Base-by-base conservation (phyloP, 2,329 filamentous ascomycete species). In the Penicillium palitans region DNA sequence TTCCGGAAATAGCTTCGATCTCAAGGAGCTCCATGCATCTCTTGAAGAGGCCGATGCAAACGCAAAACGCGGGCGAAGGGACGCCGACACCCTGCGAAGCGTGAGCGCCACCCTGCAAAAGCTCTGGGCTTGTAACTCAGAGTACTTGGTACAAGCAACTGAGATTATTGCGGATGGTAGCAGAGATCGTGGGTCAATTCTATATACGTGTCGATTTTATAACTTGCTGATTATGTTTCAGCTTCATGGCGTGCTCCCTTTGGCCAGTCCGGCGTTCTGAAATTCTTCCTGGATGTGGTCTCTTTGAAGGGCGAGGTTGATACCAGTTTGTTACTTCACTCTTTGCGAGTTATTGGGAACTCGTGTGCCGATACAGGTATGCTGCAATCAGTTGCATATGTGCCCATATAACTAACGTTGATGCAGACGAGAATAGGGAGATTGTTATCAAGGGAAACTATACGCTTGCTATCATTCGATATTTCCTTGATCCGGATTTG, bases 281-380 rank as follows among this genome's bases (percentile, higher is more conserved):
- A 73, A 12, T 79, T 79, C 57, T 79, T 78, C 52, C 68, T 79
- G 47, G 68, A 68, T 35, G 64, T 78, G 15, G 62, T 76, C 57
- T 66, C 74, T n/a, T 69, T 70, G 6, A 71, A 65, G 25, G 64
- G 69, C 10, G 63, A 61, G 8, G 58, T 70, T 29, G 69, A 73
- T 33, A 60, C 70, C 37, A 62, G 62, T 51, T 54, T 77, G 10
- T 54, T 79, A 50, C 68, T 76, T 17, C 76, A 79, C 61, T 72
- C 76, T 39, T 63, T 80, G 48, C 73, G 78, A 17, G 57, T 80
- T 17, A 68, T 78, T 57, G 78, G 77, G 6, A 80, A 80, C 58
- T 76, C 74, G 37, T 80, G 78, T 68, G 78, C 78, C 37, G 78
- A 80, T 60, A 78, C 72, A 41, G 70, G 75, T 77, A 65, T 62